phyloP scores from a whole-genome alignment of 768 basidiomycete genomes.

The Boletellus sp. region DNA sequence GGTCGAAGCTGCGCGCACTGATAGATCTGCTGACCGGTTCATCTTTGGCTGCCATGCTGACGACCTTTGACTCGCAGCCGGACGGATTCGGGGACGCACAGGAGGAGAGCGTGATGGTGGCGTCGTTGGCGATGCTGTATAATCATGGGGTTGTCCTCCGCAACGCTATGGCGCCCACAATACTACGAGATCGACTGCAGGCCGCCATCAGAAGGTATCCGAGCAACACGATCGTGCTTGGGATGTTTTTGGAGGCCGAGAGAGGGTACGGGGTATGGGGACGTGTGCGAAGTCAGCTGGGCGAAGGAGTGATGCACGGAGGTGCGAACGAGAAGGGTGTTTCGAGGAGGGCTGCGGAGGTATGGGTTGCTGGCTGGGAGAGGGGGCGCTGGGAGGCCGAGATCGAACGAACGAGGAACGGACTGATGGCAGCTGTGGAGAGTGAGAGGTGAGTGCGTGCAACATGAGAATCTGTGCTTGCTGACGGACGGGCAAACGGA shows the following conservation, averaged over 20 bases:
- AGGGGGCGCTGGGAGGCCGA: slow-evolving; percentile 66
- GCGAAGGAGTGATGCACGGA: slow-evolving; percentile 37
- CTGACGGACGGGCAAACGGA: slow-evolving; percentile 28
- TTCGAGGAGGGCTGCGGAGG: slow-evolving; percentile 56
- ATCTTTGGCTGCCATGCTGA: slow-evolving; percentile 40
- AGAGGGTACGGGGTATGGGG: slow-evolving; percentile 80
- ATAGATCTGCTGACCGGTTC: slow-evolving; percentile 56
- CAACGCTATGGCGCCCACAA: slow-evolving; percentile 52
- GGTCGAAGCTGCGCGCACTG: slow-evolving; percentile 63
- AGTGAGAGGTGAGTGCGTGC: slow-evolving; percentile 54
- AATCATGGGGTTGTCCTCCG: slow-evolving; percentile 52
- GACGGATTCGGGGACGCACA: slow-evolving; percentile 5
- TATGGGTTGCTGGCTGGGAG: slow-evolving; percentile 83
- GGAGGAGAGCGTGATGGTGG: slow-evolving; percentile 53
- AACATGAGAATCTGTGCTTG: not conserved
- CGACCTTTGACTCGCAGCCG: slow-evolving; percentile 33
- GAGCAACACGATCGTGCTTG: slow-evolving; percentile 67
- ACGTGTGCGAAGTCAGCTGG: slow-evolving; percentile 53
- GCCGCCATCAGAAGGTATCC: slow-evolving; percentile 57
- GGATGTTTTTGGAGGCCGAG: slow-evolving; percentile 73
- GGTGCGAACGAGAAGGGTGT: slow-evolving; percentile 51
- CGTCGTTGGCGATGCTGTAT: slow-evolving; percentile 58
- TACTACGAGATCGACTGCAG: slow-evolving; percentile 56
- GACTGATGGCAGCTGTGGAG: slow-evolving; percentile 59
- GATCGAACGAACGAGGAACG: slow-evolving; percentile 64